Evolutionary conservation across 164 flowering plant species (phyloP).

Genomic region (Warburgia ugandensis): DNA sequence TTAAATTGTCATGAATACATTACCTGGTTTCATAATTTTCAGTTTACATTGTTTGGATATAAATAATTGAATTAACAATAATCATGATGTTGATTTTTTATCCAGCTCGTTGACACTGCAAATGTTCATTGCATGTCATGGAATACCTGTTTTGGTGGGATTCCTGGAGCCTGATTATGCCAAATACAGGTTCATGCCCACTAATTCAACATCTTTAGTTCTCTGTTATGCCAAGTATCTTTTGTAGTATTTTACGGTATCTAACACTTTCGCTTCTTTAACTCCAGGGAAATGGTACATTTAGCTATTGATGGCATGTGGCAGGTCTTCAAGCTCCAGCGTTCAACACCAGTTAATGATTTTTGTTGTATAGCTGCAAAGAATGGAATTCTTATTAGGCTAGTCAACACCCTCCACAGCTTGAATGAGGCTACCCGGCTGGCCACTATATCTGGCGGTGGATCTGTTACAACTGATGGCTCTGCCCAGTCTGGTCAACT

Average conservation of each 20-base stretch:
- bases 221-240: no score
- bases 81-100: constrained; percentile 11
- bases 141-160: constrained; percentile 91
- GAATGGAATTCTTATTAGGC: constrained; percentile 86
- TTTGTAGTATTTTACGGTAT: background rate
- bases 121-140: constrained; percentile 97
- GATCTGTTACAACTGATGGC: constrained; percentile 45
- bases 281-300: constrained; percentile 95
- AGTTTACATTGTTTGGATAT: background rate
- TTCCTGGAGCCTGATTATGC: constrained; percentile 98
- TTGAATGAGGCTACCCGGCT: constrained; percentile 95
- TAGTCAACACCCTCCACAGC: constrained; percentile 89
- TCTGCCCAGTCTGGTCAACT: constrained; percentile 56
- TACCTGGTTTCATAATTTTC: background rate
- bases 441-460: constrained; percentile 63
- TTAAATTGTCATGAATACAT: constrained; percentile 3
- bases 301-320: constrained; percentile 99
- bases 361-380: constrained; percentile 98
- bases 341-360: constrained; percentile 86
- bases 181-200: constrained; percentile 74
- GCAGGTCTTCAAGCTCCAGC: constrained; percentile 97
- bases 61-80: background rate
- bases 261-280: background rate
- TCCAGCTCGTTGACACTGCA: constrained; percentile 91
- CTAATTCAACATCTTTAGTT: no score